Conservation (phyloP, 129 eudicot genomes). For the carrot (Daucus carota) region DH1_v3.0 NC_030382.2:35345001-35345500, state of each 20-base stretch:
- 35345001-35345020: not conserved
- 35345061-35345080: not conserved
- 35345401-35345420: slow-evolving; percentile 91
- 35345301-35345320: slow-evolving; percentile 96
- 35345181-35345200: slow-evolving; percentile 93
- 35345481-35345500: slow-evolving; percentile 89
- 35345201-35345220: slow-evolving; percentile 84
- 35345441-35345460: slow-evolving; percentile 91
- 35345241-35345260: slow-evolving; percentile 86
- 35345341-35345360: slow-evolving; percentile 99
- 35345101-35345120: slow-evolving; percentile 43
- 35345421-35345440: slow-evolving; percentile 99
- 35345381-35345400: slow-evolving; percentile 94
- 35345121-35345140: slow-evolving; percentile 51
- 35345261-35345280: slow-evolving; percentile 97
- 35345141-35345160: slow-evolving; percentile 87
- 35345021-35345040: not conserved
- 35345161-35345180: slow-evolving; percentile 98
- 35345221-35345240: slow-evolving; percentile 99
- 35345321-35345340: slow-evolving; percentile 99
- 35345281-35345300: slow-evolving; percentile 97
- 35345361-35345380: slow-evolving; percentile 87
- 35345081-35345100: not conserved
- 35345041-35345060: not conserved
- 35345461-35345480: slow-evolving; percentile 96